Conservation (phyloP, 768 basidiomycete genomes). For the Amyloporia xantha region DNA sequence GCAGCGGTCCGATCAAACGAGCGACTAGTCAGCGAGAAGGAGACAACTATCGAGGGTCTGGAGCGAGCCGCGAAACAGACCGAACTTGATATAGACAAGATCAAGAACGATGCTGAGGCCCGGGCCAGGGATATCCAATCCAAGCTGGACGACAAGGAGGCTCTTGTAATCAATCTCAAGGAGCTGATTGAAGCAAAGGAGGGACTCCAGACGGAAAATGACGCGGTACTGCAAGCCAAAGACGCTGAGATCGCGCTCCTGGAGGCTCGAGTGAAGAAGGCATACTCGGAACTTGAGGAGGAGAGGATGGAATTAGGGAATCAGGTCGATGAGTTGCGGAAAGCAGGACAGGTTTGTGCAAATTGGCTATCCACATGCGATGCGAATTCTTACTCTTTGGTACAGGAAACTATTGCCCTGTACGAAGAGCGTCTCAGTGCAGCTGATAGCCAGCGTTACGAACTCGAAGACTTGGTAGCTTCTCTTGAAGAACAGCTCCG, state of each 20-base stretch:
- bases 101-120: constrained; percentile 38
- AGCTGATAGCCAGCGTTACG: constrained; percentile 67
- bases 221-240: constrained; percentile 46
- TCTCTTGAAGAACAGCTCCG: constrained; percentile 48
- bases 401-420: constrained; percentile 86
- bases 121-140: constrained; percentile 37
- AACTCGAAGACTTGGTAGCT: constrained; percentile 62
- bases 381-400: constrained; percentile 3
- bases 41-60: constrained; percentile 38
- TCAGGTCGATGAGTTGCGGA: constrained; percentile 79
- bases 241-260: constrained; percentile 55
- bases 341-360: constrained; percentile 74
- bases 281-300: constrained; percentile 39
- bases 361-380: background rate
- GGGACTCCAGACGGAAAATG: constrained; percentile 41
- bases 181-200: constrained; percentile 47
- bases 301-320: constrained; percentile 62
- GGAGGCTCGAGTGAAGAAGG: constrained; percentile 39
- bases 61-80: constrained; percentile 37
- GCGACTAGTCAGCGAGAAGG: constrained; percentile 37
- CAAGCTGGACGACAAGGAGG: constrained; percentile 38
- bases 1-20: constrained; percentile 35
- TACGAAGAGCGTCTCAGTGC: constrained; percentile 85
- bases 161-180: constrained; percentile 42
- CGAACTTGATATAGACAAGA: constrained; percentile 38